A percentile compares a stretch with the other conserved stretches of the same genome.
Conservation (phyloP, 345 rosid genomes). For the Mangifera indica region DNA sequence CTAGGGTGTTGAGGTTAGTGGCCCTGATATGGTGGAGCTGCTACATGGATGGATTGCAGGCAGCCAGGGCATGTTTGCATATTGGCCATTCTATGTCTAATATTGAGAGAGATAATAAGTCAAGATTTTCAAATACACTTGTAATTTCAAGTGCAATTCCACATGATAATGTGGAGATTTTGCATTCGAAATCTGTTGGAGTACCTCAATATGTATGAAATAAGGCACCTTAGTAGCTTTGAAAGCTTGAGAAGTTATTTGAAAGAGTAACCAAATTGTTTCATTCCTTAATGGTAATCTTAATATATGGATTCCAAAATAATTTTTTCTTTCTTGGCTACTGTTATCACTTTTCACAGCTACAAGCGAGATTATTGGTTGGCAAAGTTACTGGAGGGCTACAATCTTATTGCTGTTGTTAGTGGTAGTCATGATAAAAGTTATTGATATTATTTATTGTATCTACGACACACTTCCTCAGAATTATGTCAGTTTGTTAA, state of each 20-base stretch:
- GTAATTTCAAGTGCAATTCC: conserved; percentile 41
- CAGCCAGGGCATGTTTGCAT: conserved; percentile 24
- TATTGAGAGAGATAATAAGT: conserved; percentile 18
- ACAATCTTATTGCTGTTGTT: conserved; percentile 32
- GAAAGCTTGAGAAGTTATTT: background rate
- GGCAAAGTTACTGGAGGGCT: conserved; percentile 26
- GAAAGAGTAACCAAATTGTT: background rate
- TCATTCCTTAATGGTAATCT: background rate
- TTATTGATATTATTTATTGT: background rate
- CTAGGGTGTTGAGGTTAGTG: conserved; percentile 36
- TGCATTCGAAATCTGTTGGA: conserved; percentile 26
- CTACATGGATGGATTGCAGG: conserved; percentile 25
- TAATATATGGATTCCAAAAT: background rate
- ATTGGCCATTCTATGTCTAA: conserved; percentile 21
- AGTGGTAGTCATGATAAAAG: conserved; percentile 22
- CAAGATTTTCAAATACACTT: conserved; percentile 27
- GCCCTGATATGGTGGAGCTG: conserved; percentile 30
- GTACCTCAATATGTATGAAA: background rate
- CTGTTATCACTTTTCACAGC: conserved; percentile 16
- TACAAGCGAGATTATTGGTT: conserved; percentile 33
- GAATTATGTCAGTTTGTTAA: background rate
- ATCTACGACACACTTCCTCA: background rate
- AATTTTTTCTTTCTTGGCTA: background rate
- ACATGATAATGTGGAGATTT: conserved; percentile 31
- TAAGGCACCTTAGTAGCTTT: no score